Evolutionary conservation across 225 moss, liverwort and hornwort genomes (phyloP), one percentile per base, ranked within the genome.

Genomic region (Bryum argenteum): DNA sequence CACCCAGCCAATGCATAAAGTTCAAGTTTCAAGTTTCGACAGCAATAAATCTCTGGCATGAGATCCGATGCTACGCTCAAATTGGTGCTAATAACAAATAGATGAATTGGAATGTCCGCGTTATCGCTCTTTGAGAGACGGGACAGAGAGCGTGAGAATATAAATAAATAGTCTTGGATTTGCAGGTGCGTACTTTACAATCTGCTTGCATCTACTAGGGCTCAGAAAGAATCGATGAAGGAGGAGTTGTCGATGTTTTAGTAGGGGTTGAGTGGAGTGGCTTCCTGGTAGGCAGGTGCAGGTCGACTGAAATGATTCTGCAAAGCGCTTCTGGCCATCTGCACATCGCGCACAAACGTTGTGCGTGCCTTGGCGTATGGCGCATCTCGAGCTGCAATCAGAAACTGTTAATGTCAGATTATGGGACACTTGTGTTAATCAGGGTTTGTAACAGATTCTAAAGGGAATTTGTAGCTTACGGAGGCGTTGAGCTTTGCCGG

Each of bases 311-410:
- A 86, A 61, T 83, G 86, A 52, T 75, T 83, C 21, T 80, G 75
- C 54, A 83, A 75, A 26, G 39, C 72, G 44, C 43, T 80, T 57
- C 78, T 66, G 53, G 86, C 83, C 86, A 86, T 78, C 52, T 86
- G 86, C 23, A 86, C 70, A 38, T 86, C 86, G 2, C 86, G 83
- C 55, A 86, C 83, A 23, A 86, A 86, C 3, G 72, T 83, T 33
- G 86, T 86, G 62, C 80, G 83, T 24, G 86, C 86, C 73, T 86
- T 86, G 37, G 83, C 86, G 23, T 83, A 86, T 0, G 86, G 86
- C 42, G 86, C 86, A 17, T 83, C 86, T 62, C 83, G 80, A 70
- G 86, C 86, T 86, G 80, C 78, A 78, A 26, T 33, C 33, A 33
- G 5, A 33, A 33, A 33, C 33, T 33, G 33, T 33, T n/a, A n/a